Conservation (phyloP, 2,329 filamentous ascomycete genomes). For the Rhynchosporium agropyri region DNA sequence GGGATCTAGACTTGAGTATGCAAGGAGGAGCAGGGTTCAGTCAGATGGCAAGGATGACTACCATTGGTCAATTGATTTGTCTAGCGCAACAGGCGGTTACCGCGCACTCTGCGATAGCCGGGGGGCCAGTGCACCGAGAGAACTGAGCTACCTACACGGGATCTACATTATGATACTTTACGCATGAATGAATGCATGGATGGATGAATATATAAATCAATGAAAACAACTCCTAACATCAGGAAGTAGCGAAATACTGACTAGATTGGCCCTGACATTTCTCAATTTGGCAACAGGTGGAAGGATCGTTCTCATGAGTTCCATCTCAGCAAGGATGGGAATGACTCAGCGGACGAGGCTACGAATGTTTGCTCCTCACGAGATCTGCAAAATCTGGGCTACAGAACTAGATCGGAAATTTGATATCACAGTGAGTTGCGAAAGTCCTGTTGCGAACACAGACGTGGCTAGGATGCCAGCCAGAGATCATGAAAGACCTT, state of each 20-base stretch:
- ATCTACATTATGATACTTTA: no score
- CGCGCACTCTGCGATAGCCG: neutral
- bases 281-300: conserved; percentile 45
- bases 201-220: no score
- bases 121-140: no score
- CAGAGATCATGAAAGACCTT: conserved; percentile 18
- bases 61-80: conserved; percentile 6
- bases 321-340: conserved; percentile 53
- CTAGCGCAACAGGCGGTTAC: conserved; percentile 8
- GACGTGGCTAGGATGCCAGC: conserved; percentile 25
- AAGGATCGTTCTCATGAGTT: conserved; percentile 62
- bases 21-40: conserved; percentile 1
- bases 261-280: conserved; percentile 49
- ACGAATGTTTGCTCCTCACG: conserved; percentile 58
- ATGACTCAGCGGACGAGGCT: conserved; percentile 53
- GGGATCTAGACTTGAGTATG: no score
- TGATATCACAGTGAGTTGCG: conserved; percentile 27
- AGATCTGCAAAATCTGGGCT: conserved; percentile 24
- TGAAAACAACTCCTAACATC: no score
- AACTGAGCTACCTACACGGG: no score
- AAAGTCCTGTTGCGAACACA: conserved; percentile 30
- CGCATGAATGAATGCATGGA: no score
- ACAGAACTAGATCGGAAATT: conserved; percentile 27
- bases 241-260: conserved; percentile 45
- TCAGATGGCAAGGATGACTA: neutral